Percentiles rank a stretch among this genome's conserved stretches.
These are phyloP conservation scores for Neostapfia colusana DNA, from an alignment of 176 grass and related monocot species.

Conservation along the genomic window DNA sequence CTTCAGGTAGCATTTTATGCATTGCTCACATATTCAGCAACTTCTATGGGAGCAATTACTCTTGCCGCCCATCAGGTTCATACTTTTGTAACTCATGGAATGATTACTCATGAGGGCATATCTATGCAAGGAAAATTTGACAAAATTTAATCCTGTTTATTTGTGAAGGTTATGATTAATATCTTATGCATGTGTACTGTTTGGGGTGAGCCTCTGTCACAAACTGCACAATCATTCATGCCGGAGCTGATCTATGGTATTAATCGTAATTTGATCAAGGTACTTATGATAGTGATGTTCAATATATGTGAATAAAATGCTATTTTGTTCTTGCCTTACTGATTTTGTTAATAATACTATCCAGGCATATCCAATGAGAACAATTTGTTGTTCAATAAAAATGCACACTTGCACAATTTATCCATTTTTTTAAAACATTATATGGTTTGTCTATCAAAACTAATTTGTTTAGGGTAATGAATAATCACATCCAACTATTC, in stretches of 20 bases:
- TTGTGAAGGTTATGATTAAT: slow-evolving; percentile 93
- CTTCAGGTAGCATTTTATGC: slow-evolving; percentile 93
- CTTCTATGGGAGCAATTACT: slow-evolving; percentile 85
- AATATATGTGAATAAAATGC: neutral
- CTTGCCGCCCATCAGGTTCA: slow-evolving; percentile 89
- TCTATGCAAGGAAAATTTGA: slow-evolving; percentile 11
- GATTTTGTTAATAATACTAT: neutral
- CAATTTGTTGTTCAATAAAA: slow-evolving; percentile 26
- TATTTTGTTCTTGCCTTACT: slow-evolving; percentile 9
- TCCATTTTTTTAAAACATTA: neutral
- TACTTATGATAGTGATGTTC: slow-evolving; percentile 23
- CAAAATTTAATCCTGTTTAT: slow-evolving; percentile 18
- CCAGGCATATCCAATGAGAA: neutral
- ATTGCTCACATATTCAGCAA: slow-evolving; percentile 85
- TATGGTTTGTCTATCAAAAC: slow-evolving; percentile 24
- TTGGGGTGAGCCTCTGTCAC: slow-evolving; percentile 96
- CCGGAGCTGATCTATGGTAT: slow-evolving; percentile 89
- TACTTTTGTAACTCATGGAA: slow-evolving; percentile 32
- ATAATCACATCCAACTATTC: neutral
- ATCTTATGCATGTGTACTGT: slow-evolving; percentile 91
- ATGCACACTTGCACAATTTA: neutral
- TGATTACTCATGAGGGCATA: neutral
- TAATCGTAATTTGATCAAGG: slow-evolving; percentile 85
- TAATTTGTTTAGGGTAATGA: neutral
- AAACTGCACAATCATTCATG: slow-evolving; percentile 98